Evolutionary conservation across 225 moss, liverwort and hornwort species (phyloP), one percentile per base, ranked within the genome.

Genomic region (Polytrichum formosum): DNA sequence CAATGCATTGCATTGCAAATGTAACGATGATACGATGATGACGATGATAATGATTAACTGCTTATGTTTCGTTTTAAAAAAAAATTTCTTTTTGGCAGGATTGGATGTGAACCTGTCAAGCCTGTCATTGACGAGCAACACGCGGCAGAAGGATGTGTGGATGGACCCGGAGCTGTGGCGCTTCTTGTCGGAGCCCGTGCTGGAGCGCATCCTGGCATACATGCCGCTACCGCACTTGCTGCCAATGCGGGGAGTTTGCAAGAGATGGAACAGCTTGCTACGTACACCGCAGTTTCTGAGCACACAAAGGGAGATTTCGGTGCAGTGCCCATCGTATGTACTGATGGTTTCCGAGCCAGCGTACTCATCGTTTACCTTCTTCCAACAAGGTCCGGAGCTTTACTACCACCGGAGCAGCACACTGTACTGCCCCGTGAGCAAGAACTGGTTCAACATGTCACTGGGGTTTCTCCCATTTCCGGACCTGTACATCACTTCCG

Each of bases 401-500:
- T 84, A 87, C 70, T 84, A 77, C 56, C 73, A 79, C 26, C 81
- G 87, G 56, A 84, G 21, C 69, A 84, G 83, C 68, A 79, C 87
- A 5, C 84, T 87, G 0, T 77, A 84, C 79, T 87, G 87, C 65
- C 84, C 84, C 20, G 55, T 84, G 53, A 53, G 84, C 1, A 87
- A 81, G 72, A 87, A 81, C 56, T 87, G 87, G 87, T 87, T 84
- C 68, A 81, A 79, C 58, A 87, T 87, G 87, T 75, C 84, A 55
- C 77, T 87, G 0, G 81, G 81, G 5, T 87, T 72, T 64, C 55
- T 87, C 64, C 87, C 84, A 1, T 58, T 81, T 25, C 72, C 64
- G 2, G 87, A 87, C 35, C 70, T 84, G 7, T 87, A 87, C 62
- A 70, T 87, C 72, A 87, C 87, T 0, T 87, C 87, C 1, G 79